Evolutionary conservation across 768 basidiomycete genomes (phyloP).

Genomic region (Amylocystis lapponica): DNA sequence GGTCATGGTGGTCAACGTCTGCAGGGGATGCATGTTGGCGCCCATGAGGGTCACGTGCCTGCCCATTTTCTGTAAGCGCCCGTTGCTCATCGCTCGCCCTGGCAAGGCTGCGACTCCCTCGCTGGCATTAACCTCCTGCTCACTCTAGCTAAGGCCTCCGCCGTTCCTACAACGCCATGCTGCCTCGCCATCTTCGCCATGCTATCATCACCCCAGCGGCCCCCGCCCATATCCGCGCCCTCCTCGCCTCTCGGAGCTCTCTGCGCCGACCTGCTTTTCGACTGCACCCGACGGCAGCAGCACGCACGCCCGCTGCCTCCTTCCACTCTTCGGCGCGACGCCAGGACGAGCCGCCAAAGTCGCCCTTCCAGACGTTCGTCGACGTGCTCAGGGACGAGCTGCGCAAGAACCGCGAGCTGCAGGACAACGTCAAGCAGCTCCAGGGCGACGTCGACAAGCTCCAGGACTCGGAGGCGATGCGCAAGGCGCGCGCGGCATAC

Average conservation of each 20-base stretch:
- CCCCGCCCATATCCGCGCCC: slow-evolving; percentile 18
- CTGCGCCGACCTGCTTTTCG: slow-evolving; percentile 26
- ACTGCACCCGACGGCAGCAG: slow-evolving; percentile 16
- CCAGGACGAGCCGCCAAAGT: slow-evolving; percentile 70
- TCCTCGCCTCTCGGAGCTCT: slow-evolving; percentile 14
- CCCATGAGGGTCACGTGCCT: too few species aligned
- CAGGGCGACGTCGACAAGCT: slow-evolving; percentile 97
- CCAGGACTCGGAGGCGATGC: slow-evolving; percentile 96
- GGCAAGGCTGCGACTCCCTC: too few species aligned
- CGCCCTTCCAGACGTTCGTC: slow-evolving; percentile 94
- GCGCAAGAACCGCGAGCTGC: slow-evolving; percentile 87
- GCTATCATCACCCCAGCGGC: slow-evolving; percentile 28
- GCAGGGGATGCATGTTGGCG: too few species aligned
- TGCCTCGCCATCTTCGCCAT: slow-evolving; percentile 43
- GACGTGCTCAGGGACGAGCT: slow-evolving; percentile 91
- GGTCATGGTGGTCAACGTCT: not conserved
- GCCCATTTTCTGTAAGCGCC: too few species aligned
- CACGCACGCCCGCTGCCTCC: slow-evolving; percentile 9
- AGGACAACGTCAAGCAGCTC: slow-evolving; percentile 95
- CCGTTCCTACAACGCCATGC: slow-evolving; percentile 23
- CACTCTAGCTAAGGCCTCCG: not conserved
- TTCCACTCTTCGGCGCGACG: slow-evolving; percentile 64
- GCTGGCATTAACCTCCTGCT: not conserved
- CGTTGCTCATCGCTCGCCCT: too few species aligned
- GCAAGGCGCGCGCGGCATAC: slow-evolving; percentile 84